Evolutionary conservation across 345 rosid species (phyloP).

Genomic region (Moringa oleifera): DNA sequence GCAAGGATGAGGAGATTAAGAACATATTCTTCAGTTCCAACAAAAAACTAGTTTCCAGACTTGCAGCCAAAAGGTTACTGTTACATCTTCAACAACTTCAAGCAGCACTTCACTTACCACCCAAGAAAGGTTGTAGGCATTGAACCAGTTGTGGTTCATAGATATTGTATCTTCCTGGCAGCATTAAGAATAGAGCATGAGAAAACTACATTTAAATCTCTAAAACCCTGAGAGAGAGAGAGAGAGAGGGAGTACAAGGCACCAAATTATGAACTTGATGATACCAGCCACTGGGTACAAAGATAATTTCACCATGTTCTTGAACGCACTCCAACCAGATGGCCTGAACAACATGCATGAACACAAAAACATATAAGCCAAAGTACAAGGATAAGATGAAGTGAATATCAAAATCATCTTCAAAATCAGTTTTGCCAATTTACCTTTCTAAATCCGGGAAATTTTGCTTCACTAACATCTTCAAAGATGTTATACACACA

Average conservation of each 20-base stretch:
- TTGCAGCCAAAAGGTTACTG: background rate
- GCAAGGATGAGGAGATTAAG: conserved; percentile 18
- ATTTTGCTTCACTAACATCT: conserved; percentile 47
- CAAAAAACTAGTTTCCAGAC: background rate
- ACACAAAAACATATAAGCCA: conserved; percentile 11
- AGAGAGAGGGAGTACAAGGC: conserved; percentile 13
- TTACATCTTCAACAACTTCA: background rate
- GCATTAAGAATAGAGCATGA: conserved; percentile 7
- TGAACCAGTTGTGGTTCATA: conserved; percentile 96
- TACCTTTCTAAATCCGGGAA: conserved; percentile 80
- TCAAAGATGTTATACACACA: conserved; percentile 63
- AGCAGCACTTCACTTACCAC: conserved; percentile 53
- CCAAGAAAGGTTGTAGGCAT: conserved; percentile 72
- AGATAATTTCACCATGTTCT: conserved; percentile 62
- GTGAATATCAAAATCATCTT: conserved; percentile 3
- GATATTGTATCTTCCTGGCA: conserved; percentile 90
- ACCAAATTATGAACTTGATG: conserved; percentile 98
- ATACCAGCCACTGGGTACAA: conserved; percentile 97
- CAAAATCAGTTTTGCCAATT: conserved; percentile 14
- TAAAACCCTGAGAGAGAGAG: background rate
- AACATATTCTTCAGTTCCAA: background rate
- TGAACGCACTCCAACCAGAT: conserved; percentile 82
- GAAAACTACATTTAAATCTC: background rate
- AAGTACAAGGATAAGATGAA: conserved; percentile 5
- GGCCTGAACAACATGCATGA: conserved; percentile 42